A percentile compares a stretch with the other conserved stretches of the same genome.
These are phyloP conservation scores for Cyclotella sp. DNA, from an alignment of 108 stramenopile genomes.

Conservation along the genomic window DNA sequence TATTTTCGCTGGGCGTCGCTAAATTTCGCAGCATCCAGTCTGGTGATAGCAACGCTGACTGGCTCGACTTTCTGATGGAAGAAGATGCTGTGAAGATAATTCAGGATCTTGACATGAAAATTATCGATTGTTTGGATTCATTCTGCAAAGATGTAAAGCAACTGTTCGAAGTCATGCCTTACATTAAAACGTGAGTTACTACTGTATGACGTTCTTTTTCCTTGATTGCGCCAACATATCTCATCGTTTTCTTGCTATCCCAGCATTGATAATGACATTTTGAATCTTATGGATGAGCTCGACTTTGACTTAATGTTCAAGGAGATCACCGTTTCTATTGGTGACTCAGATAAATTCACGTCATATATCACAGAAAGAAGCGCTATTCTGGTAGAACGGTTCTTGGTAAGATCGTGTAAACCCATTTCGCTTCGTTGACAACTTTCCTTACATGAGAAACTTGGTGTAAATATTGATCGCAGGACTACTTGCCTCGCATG, in stretches of 20 bases:
- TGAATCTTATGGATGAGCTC: slow-evolving; percentile 86
- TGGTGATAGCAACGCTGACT: slow-evolving; percentile 71
- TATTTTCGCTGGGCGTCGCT: slow-evolving; percentile 87
- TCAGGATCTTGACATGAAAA: slow-evolving; percentile 81
- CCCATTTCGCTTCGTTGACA: not conserved
- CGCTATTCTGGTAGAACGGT: slow-evolving; percentile 77
- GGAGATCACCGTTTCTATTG: slow-evolving; percentile 74
- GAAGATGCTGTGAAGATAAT: slow-evolving; percentile 79
- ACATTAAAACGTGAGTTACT: slow-evolving; percentile 77
- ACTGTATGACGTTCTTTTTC: not conserved
- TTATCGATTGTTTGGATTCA: slow-evolving; percentile 71
- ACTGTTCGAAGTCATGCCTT: slow-evolving; percentile 78
- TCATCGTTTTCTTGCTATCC: not conserved
- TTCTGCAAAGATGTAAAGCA: slow-evolving; percentile 83
- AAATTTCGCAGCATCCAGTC: slow-evolving; percentile 72
- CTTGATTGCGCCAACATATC: not conserved
- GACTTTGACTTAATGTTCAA: slow-evolving; percentile 75
- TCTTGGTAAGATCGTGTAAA: slow-evolving; percentile 58
- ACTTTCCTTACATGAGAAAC: not conserved
- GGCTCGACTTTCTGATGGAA: slow-evolving; percentile 83
- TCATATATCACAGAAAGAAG: slow-evolving; percentile 75
- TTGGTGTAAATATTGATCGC: not conserved
- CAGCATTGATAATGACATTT: slow-evolving; percentile 87
- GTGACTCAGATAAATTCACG: slow-evolving; percentile 65
- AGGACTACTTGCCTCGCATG: slow-evolving; percentile 89